Evolutionary conservation across 2,329 filamentous ascomycete genomes (phyloP).

Genomic region (Calonectria hawksworthii): DNA sequence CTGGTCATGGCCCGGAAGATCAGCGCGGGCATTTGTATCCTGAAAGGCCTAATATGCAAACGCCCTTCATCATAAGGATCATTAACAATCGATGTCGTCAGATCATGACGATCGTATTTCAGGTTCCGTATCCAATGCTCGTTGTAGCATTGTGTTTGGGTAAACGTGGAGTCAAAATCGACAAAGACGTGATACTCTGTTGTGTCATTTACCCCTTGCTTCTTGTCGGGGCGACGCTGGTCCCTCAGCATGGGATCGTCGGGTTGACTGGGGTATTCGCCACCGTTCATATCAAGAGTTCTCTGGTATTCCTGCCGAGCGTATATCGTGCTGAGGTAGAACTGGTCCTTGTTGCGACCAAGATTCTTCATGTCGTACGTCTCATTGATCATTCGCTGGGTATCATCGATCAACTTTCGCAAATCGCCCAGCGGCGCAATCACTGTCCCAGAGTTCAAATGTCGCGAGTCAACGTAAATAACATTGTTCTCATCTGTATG

Average conservation of each 20-base stretch:
- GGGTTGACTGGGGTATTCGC: slow-evolving; percentile 22
- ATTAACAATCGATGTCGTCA: slow-evolving; percentile 52
- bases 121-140: slow-evolving; percentile 63
- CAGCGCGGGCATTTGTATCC: slow-evolving; percentile 38
- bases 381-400: slow-evolving; percentile 21
- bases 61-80: slow-evolving; percentile 25
- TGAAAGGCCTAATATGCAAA: slow-evolving; percentile 24
- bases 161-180: slow-evolving; percentile 56
- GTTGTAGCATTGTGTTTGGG: slow-evolving; percentile 60
- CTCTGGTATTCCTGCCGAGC: slow-evolving; percentile 43
- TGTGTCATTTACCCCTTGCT: slow-evolving; percentile 18
- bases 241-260: background rate
- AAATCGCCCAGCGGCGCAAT: slow-evolving; percentile 41
- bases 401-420: slow-evolving; percentile 35
- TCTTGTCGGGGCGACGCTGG: slow-evolving; percentile 30
- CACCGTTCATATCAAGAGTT: slow-evolving; percentile 29
- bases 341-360: slow-evolving; percentile 38
- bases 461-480: slow-evolving; percentile 25
- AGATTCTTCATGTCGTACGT: slow-evolving; percentile 21
- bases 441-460: slow-evolving; percentile 42
- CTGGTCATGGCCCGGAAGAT: slow-evolving; percentile 26
- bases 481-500: slow-evolving; percentile 31
- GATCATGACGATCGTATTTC: slow-evolving; percentile 55
- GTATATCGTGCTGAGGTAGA: slow-evolving; percentile 37
- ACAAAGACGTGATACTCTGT: slow-evolving; percentile 37